These are phyloP conservation scores for Colletotrichum sp. DNA, from an alignment of 2,329 filamentous ascomycete genomes.

Conservation along the genomic window DNA sequence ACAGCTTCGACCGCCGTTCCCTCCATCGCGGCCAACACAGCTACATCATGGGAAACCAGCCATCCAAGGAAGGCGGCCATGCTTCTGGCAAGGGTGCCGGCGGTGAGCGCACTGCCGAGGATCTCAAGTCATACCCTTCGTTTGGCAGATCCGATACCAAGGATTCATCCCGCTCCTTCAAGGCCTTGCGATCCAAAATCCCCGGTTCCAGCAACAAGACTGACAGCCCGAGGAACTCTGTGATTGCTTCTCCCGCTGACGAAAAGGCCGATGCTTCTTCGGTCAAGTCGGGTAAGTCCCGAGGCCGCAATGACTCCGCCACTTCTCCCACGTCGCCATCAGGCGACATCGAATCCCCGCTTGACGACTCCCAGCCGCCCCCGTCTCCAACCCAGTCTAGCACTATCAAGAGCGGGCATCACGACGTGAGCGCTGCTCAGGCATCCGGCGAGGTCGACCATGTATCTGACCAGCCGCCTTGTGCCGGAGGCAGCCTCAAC, in stretches of 20 bases:
- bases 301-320: constrained; percentile 51
- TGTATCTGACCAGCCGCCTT: constrained; percentile 89
- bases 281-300: constrained; percentile 70
- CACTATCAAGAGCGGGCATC: constrained; percentile 69
- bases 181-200: constrained; percentile 87
- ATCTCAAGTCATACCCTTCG: constrained; percentile 85
- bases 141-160: constrained; percentile 93
- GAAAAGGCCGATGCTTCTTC: constrained; percentile 79
- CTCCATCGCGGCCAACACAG: neutral
- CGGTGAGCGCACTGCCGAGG: constrained; percentile 49
- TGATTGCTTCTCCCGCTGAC: constrained; percentile 68
- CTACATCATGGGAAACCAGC: constrained; percentile 74
- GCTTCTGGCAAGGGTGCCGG: constrained; percentile 53
- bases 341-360: constrained; percentile 44
- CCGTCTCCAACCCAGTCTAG: constrained; percentile 88
- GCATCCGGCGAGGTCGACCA: constrained; percentile 90
- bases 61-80: constrained; percentile 64
- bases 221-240: constrained; percentile 83
- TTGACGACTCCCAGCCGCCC: constrained; percentile 64
- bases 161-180: constrained; percentile 87
- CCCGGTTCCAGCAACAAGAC: constrained; percentile 70
- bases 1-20: constrained; percentile 1
- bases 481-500: constrained; percentile 64
- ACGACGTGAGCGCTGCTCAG: constrained; percentile 81
- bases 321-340: constrained; percentile 44